Conservation (phyloP, 1,284 basidiomycete genomes). For the Pseudozyma flocculosa region DNA sequence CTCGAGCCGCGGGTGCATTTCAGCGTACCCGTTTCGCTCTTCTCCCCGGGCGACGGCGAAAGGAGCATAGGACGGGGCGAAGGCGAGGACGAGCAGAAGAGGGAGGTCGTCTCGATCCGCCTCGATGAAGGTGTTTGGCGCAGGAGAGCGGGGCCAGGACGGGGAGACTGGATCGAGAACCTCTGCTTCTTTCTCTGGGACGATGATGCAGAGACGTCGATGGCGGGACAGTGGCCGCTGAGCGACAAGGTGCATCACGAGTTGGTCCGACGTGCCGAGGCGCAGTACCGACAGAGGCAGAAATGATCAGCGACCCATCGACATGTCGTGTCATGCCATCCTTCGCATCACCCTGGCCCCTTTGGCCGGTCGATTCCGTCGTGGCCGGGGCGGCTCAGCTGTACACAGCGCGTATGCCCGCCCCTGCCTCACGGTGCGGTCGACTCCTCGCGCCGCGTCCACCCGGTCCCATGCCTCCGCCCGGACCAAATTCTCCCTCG, state of each 20-base stretch:
- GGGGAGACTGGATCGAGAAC: neutral
- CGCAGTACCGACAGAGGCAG: no score
- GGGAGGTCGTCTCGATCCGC: constrained; percentile 3
- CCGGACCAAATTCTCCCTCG: constrained; percentile 6
- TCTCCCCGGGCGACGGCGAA: neutral
- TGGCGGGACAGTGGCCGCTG: no score
- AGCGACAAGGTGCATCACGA: no score
- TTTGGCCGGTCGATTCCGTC: no score
- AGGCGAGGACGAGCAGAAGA: constrained; percentile 1
- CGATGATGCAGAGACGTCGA: no score
- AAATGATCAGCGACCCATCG: no score
- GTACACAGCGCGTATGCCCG: constrained; percentile 19
- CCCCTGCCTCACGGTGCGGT: neutral
- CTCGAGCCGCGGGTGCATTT: constrained; percentile 12
- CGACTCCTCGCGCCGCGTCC: constrained; percentile 6
- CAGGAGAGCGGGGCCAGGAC: no score
- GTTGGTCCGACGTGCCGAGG: no score
- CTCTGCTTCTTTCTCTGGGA: no score
- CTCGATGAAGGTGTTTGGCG: constrained; percentile 2
- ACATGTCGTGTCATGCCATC: no score
- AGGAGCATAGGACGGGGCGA: neutral
- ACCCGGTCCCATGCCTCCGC: constrained; percentile 3
- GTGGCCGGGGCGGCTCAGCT: no score
- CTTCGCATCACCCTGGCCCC: no score
- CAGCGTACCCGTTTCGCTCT: constrained; percentile 1